Base-by-base conservation (phyloP, 176 grass and related monocot genomes). In the Phyllostachys edulis region DNA sequence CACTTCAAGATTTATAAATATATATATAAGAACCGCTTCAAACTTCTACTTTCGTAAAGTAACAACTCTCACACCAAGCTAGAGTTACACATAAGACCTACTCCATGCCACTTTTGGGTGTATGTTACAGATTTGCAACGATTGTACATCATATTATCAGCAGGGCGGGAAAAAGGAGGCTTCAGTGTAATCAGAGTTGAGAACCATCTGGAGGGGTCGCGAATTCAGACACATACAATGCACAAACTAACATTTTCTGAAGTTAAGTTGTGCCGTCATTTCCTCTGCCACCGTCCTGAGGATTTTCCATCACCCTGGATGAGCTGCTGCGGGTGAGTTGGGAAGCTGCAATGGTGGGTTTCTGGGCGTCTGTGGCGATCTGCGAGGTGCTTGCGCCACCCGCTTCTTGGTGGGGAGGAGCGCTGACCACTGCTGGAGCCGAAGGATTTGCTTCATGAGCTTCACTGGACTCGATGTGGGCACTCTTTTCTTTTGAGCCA, bases 401-500 rank as follows among this genome's bases (percentile, higher is more conserved):
- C 17, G 16, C 75, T 67, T 92, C 90, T 38, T 75, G 82, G 44
- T 87, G 80, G 18, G 44, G 32, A 82, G 62, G 54, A 79, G 34
- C 51, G 51, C 16, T 87, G 65, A 24, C 10, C 27, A 78, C 29
- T 10, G 42, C 6, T 38, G 64, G 32, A 86, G 82, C 23, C 42
- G 37, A 84, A 54, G 86, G 67, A 40, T 80, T 90, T 69, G 79
- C 50, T 39, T 76, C 79, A 61, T 88, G 88, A 40, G 71, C 79
- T 91, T 94, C 92, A 54, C 12, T 23, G 14, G 69, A 67, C 72
- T 91, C 95, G 39, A 65, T 12, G 17, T 90, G 90, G 27, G 68
- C 56, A 6, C 38, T 73, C 79, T 97, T 97, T 76, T 93, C 92
- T 83, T 87, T 93, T 54, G 64, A 71, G 42, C 74, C 85, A 71